phyloP scores from a whole-genome alignment of 805 yeast genomes.

The Saccharomycopsis lassenensis region DNA sequence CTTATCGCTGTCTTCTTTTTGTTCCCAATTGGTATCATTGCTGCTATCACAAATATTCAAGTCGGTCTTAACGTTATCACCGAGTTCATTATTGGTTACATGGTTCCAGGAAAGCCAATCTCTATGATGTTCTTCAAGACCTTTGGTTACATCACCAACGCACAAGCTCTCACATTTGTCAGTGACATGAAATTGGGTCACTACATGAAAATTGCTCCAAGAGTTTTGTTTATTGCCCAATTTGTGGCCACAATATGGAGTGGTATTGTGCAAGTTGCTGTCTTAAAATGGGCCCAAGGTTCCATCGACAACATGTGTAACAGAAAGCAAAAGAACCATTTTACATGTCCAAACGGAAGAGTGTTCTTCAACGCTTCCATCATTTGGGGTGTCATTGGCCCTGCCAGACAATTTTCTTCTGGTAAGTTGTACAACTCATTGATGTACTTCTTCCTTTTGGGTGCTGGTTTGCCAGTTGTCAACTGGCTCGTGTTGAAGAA shows the following conservation, averaged over 20 bases:
- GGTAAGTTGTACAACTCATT: conserved; percentile 41
- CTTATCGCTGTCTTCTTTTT: conserved; percentile 42
- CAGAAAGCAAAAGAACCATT: conserved; percentile 30
- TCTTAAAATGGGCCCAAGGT: conserved; percentile 31
- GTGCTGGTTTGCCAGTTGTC: conserved; percentile 35
- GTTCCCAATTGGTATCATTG: conserved; percentile 50
- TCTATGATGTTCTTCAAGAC: conserved; percentile 56
- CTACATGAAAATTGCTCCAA: conserved; percentile 53
- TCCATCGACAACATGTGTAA: conserved; percentile 33
- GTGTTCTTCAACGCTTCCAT: conserved; percentile 45
- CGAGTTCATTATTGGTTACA: conserved; percentile 54
- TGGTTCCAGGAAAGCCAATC: conserved; percentile 48
- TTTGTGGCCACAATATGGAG: conserved; percentile 34
- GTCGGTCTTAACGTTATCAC: conserved; percentile 52
- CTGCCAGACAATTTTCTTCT: conserved; percentile 39
- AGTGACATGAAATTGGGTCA: conserved; percentile 54
- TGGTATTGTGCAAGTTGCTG: conserved; percentile 30
- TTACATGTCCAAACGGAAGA: conserved; percentile 35
- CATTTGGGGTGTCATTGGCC: conserved; percentile 59
- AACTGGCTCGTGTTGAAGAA: conserved; percentile 28
- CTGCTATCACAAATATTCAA: conserved; percentile 48
- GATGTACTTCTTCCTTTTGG: conserved; percentile 49
- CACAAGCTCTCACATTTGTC: conserved; percentile 42
- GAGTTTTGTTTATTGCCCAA: conserved; percentile 44
- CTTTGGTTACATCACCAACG: conserved; percentile 41